These are phyloP conservation scores for Tulasnella sp. DNA, from an alignment of 768 basidiomycete genomes.

Conservation along the genomic window DNA sequence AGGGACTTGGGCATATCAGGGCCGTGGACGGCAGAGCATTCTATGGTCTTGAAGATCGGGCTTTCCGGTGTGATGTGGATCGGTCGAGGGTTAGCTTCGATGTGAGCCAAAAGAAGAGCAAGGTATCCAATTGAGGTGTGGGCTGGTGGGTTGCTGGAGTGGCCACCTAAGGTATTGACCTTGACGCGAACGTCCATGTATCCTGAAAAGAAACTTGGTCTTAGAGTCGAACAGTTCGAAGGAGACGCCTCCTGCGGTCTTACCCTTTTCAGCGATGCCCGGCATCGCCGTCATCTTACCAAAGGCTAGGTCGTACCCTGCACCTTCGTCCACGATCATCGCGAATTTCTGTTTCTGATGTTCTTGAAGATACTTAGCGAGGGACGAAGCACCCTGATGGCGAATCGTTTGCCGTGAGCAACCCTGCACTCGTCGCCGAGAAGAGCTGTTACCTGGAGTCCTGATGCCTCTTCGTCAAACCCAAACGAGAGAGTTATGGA, in stretches of 20 bases:
- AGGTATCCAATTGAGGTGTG: constrained; percentile 79
- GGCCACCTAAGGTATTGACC: constrained; percentile 63
- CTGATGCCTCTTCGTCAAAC: constrained; percentile 65
- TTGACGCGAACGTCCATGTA: constrained; percentile 50
- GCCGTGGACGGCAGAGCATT: constrained; percentile 55
- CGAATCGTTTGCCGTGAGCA: constrained; percentile 6
- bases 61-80: constrained; percentile 41
- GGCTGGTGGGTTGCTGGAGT: constrained; percentile 70
- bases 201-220: constrained; percentile 21
- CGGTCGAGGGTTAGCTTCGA: constrained; percentile 50
- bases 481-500: constrained; percentile 54
- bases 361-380: constrained; percentile 36
- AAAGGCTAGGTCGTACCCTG: constrained; percentile 33
- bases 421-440: background rate
- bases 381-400: constrained; percentile 31
- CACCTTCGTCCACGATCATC: constrained; percentile 81
- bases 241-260: background rate
- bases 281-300: constrained; percentile 49
- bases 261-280: constrained; percentile 58
- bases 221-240: background rate
- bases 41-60: constrained; percentile 46
- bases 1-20: constrained; percentile 40
- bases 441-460: constrained; percentile 29
- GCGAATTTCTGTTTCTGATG: constrained; percentile 67
- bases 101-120: constrained; percentile 50